Evolutionary conservation across 1,284 basidiomycete species (phyloP).

Genomic region (Rhizoctonia solani): DNA sequence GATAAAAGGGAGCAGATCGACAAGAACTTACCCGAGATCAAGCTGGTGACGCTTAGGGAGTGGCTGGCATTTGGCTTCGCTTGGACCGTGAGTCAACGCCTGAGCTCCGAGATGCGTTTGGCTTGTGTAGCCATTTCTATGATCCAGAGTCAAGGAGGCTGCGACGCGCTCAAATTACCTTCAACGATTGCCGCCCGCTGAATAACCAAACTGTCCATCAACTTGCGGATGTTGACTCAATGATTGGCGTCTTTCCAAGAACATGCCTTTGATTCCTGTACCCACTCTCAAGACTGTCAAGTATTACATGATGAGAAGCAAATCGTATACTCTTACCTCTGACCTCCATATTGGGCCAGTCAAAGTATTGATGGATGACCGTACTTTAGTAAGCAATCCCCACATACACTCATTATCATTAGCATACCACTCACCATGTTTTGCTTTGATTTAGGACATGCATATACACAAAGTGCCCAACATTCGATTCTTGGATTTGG

Average conservation of each 20-base stretch:
- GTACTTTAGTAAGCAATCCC: too few relatives aligned
- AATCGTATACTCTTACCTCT: neutral
- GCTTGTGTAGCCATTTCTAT: slow-evolving; percentile 2
- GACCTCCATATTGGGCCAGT: slow-evolving; percentile 20
- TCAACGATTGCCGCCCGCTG: neutral
- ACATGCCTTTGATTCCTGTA: neutral
- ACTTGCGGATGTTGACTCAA: slow-evolving; percentile 10
- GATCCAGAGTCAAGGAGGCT: neutral
- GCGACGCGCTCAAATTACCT: neutral
- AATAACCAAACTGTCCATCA: neutral
- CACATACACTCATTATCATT: too few relatives aligned
- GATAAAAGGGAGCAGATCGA: slow-evolving; percentile 4
- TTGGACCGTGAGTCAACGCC: too few relatives aligned
- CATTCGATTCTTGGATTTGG: slow-evolving; percentile 5
- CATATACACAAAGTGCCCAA: slow-evolving; percentile 6
- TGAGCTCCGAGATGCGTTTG: neutral
- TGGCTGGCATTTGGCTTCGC: neutral
- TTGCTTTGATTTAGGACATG: neutral
- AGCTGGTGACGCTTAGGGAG: neutral
- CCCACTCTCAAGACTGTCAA: neutral
- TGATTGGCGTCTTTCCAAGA: neutral
- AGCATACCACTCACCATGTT: neutral
- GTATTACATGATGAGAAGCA: slow-evolving; percentile 7
- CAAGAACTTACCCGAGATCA: neutral
- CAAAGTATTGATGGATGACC: too few relatives aligned